Evolutionary conservation across 305 asterid genomes (phyloP).

Genomic region (Solanum chacoense): DNA sequence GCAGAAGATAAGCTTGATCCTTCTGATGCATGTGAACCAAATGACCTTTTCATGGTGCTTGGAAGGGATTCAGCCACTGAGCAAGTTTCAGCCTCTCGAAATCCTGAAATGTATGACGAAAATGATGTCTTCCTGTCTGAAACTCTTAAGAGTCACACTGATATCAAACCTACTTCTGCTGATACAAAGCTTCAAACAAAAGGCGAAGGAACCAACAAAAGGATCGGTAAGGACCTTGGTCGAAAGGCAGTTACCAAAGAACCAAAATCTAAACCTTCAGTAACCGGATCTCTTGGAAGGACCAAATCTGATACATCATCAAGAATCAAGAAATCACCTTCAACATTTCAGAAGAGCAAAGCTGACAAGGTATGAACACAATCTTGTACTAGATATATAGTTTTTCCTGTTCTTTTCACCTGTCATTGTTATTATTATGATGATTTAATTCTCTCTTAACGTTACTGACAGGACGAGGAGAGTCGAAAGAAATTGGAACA

Average conservation of each 20-base stretch:
- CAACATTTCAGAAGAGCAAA: constrained; percentile 28
- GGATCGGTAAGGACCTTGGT: constrained; percentile 14
- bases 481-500: constrained; percentile 63
- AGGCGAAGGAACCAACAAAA: constrained; percentile 18
- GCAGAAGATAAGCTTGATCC: constrained; percentile 16
- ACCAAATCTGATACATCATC: constrained; percentile 42
- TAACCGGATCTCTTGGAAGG: constrained; percentile 27
- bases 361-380: constrained; percentile 35
- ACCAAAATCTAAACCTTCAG: constrained; percentile 26
- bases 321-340: constrained; percentile 25
- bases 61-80: constrained; percentile 35
- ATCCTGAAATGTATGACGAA: constrained; percentile 37
- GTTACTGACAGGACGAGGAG: constrained; percentile 52
- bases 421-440: neutral
- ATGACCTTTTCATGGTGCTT: constrained; percentile 61
- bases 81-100: constrained; percentile 29
- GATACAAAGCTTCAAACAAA: constrained; percentile 17
- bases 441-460: neutral
- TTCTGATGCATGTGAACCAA: constrained; percentile 41
- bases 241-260: constrained; percentile 28
- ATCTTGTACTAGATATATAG: neutral
- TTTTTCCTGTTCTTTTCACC: neutral
- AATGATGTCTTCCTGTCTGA: constrained; percentile 32
- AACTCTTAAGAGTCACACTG: constrained; percentile 16
- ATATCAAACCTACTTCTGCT: constrained; percentile 8